Base-by-base conservation (phyloP, 2,329 filamentous ascomycete species). In the Penicillium decumbens region DNA sequence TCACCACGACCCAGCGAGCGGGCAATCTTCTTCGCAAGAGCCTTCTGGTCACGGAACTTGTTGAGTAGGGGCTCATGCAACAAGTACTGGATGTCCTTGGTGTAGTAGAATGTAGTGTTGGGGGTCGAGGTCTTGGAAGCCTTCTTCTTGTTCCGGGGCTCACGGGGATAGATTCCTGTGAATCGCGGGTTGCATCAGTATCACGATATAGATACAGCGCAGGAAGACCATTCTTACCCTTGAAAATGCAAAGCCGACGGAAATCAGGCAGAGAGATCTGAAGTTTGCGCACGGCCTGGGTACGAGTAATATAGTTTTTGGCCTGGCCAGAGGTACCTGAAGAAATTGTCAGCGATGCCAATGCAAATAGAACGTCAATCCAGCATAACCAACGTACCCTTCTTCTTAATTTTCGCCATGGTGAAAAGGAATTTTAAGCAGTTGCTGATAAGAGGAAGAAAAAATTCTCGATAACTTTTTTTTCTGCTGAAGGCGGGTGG, bases 191-290 rank as follows among this genome's bases (percentile, higher is more conserved):
- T 15, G 25, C 12, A 57, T 65, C 48, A 63, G 47, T 10, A 49
- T 55, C 45, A 32, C 39, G 38, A 27, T 15, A 29, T n/a, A 1
- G 1, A n/a, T n/a, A 40, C 9, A 50, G 6, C 18, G 10, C 45
- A 24, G 9, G 18, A 37, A 6, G 2, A 37, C 15, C 8, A 10
- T 20, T 41, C 35, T 56, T 65, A 79, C 81, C 93, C 79, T 97
- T 97, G 86, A 95, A 98, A 72, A 98, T 98, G 77, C 93, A 98
- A 69, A 98, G 81, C 76, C 95, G 87, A 75, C 93, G 86, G 76
- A 98, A 98, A 75, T 98, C 93, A 60, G 91, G 90, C 49, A 98
- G 83, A 66, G 88, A 95, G 73, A 98, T 88, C 75, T 98, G 93
- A 56, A 98, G 85, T 77, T 97, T 98, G 73, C 91, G 89, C 64